Evolutionary conservation across 208 protist species (phyloP).

Genomic region (Tritrichomonas musculus): DNA sequence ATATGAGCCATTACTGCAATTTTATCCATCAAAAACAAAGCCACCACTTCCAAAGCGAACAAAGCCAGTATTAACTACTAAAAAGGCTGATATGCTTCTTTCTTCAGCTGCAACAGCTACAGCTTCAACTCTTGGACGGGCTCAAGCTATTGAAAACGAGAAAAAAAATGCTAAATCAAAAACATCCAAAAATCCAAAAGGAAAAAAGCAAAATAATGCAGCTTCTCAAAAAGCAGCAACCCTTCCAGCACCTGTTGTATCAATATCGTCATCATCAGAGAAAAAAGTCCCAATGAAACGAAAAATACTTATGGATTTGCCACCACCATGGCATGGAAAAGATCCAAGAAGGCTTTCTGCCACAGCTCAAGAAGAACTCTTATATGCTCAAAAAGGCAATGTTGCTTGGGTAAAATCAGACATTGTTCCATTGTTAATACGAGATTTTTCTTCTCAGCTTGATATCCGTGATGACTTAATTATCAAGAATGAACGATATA

Average conservation of each 20-base stretch:
- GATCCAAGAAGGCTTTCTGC: background rate
- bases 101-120: background rate
- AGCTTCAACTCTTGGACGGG: background rate
- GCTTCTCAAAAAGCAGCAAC: background rate
- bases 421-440: background rate
- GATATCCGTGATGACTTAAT: background rate
- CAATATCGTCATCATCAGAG: too few relatives aligned
- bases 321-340: slow-evolving; percentile 9
- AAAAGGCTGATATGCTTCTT: background rate
- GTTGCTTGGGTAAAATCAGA: background rate
- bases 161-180: too few relatives aligned
- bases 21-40: background rate
- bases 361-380: background rate
- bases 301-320: slow-evolving; percentile 27
- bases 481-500: background rate
- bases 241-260: too few relatives aligned
- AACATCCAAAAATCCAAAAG: too few relatives aligned
- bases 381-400: background rate
- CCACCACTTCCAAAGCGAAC: background rate
- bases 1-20: background rate
- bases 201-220: too few relatives aligned
- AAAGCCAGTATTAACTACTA: background rate
- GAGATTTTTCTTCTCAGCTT: background rate
- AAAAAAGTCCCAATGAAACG: background rate
- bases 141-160: too few relatives aligned